Conservation (phyloP, 768 basidiomycete species). For the Xerocomellus amylosporus region DNA sequence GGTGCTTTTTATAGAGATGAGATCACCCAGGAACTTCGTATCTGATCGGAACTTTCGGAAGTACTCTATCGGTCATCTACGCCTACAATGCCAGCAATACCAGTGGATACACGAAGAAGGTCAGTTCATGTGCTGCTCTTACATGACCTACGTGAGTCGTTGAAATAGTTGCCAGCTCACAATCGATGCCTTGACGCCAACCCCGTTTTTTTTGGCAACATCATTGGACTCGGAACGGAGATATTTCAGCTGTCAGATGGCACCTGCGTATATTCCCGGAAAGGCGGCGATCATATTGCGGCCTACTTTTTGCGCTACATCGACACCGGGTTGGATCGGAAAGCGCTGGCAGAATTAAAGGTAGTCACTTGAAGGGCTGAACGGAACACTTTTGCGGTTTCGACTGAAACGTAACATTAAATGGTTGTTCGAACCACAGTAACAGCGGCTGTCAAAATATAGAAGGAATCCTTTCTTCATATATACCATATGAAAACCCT, state of each 20-base stretch:
- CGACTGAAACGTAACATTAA: constrained; percentile 29
- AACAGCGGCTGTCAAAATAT: not conserved
- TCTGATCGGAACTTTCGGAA: too few relatives aligned
- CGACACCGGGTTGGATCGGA: constrained; percentile 23
- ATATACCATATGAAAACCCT: constrained; percentile 28
- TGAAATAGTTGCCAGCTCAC: constrained; percentile 10
- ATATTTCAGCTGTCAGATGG: constrained; percentile 27
- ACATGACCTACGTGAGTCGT: not conserved
- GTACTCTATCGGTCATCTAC: constrained; percentile 25
- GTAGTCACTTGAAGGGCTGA: constrained; percentile 21
- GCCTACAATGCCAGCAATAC: constrained; percentile 28
- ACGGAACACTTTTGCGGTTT: constrained; percentile 27
- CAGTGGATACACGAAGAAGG: constrained; percentile 30
- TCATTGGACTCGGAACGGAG: constrained; percentile 19
- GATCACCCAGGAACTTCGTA: constrained; percentile 14
- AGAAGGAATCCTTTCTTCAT: constrained; percentile 35
- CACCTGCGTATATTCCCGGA: constrained; percentile 32
- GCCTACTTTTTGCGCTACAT: constrained; percentile 18
- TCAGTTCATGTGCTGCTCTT: not conserved
- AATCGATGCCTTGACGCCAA: constrained; percentile 20
- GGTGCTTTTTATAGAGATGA: constrained; percentile 1
- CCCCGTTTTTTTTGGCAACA: constrained; percentile 24
- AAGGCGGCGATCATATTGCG: constrained; percentile 34
- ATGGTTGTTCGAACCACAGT: not conserved
- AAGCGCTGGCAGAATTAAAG: constrained; percentile 15